These are phyloP conservation scores for Diutina mesorugosa DNA, from an alignment of 1,139 yeast species.

Conservation along the genomic window DNA sequence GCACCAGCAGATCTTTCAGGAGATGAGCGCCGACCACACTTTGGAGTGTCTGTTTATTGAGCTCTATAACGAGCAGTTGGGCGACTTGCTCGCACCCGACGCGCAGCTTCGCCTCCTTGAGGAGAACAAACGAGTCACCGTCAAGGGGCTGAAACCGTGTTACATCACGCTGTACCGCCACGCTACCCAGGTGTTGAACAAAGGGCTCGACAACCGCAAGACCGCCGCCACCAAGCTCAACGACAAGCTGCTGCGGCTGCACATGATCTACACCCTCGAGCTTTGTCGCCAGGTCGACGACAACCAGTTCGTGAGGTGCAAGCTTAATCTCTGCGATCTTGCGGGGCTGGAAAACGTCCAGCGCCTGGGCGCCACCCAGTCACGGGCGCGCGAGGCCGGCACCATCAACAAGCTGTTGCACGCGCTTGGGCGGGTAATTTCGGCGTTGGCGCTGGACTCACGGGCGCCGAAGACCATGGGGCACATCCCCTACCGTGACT, in stretches of 20 bases:
- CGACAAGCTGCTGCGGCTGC: constrained; percentile 7
- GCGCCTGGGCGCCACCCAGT: constrained; percentile 8
- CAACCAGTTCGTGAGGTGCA: constrained; percentile 4
- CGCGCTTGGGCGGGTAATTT: constrained; percentile 8
- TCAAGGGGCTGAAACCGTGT: constrained; percentile 46
- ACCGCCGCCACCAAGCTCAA: constrained; percentile 8
- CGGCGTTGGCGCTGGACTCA: constrained; percentile 5
- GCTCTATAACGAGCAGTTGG: constrained; percentile 9
- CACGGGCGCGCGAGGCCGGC: constrained; percentile 10
- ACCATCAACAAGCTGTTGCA: constrained; percentile 8
- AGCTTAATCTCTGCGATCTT: constrained; percentile 9
- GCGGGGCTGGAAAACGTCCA: constrained; percentile 9
- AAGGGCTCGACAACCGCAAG: constrained; percentile 6
- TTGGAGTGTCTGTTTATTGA: constrained; percentile 8
- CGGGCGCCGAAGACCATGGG: neutral
- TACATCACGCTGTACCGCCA: constrained; percentile 38
- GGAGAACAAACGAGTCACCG: constrained; percentile 21
- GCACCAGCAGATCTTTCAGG: constrained; percentile 5
- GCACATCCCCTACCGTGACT: constrained; percentile 11
- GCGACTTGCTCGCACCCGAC: constrained; percentile 21
- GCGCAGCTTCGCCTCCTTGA: constrained; percentile 5
- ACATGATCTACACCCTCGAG: constrained; percentile 7
- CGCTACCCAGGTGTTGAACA: constrained; percentile 18
- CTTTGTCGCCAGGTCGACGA: constrained; percentile 4
- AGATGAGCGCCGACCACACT: constrained; percentile 4